These are phyloP conservation scores for Ogataea henricii DNA, from an alignment of 805 yeast genomes.

Conservation along the genomic window DNA sequence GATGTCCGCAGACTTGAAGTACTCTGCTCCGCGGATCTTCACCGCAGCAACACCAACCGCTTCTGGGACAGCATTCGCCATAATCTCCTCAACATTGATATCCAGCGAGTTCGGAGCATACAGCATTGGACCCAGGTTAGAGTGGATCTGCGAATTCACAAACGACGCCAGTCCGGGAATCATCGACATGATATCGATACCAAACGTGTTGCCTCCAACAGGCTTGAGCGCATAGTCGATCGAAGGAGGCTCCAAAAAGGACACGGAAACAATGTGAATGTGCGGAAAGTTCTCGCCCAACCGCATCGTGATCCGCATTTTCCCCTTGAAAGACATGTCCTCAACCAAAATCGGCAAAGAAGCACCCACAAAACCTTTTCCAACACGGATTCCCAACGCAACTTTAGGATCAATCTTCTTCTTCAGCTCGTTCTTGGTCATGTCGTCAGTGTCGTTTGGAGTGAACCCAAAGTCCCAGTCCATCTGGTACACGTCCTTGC, in stretches of 20 bases:
- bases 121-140: slow-evolving; percentile 72
- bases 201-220: slow-evolving; percentile 87
- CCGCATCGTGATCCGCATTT: slow-evolving; percentile 63
- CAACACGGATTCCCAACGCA: slow-evolving; percentile 76
- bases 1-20: slow-evolving; percentile 44
- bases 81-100: slow-evolving; percentile 69
- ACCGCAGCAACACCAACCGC: slow-evolving; percentile 71
- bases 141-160: slow-evolving; percentile 68
- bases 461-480: slow-evolving; percentile 82
- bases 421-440: slow-evolving; percentile 74
- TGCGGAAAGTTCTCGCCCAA: slow-evolving; percentile 75
- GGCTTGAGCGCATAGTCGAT: slow-evolving; percentile 83
- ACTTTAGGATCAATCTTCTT: slow-evolving; percentile 78
- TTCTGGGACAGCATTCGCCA: slow-evolving; percentile 64
- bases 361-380: slow-evolving; percentile 78
- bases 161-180: slow-evolving; percentile 77
- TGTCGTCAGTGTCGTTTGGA: slow-evolving; percentile 80
- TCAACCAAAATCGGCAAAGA: slow-evolving; percentile 77
- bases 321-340: slow-evolving; percentile 75
- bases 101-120: slow-evolving; percentile 83
- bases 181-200: slow-evolving; percentile 80
- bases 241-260: slow-evolving; percentile 74
- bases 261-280: slow-evolving; percentile 68
- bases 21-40: slow-evolving; percentile 55
- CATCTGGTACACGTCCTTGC: slow-evolving; percentile 71